Base-by-base conservation (phyloP, 2,329 filamentous ascomycete genomes). In the Gremmenia infestans region DNA sequence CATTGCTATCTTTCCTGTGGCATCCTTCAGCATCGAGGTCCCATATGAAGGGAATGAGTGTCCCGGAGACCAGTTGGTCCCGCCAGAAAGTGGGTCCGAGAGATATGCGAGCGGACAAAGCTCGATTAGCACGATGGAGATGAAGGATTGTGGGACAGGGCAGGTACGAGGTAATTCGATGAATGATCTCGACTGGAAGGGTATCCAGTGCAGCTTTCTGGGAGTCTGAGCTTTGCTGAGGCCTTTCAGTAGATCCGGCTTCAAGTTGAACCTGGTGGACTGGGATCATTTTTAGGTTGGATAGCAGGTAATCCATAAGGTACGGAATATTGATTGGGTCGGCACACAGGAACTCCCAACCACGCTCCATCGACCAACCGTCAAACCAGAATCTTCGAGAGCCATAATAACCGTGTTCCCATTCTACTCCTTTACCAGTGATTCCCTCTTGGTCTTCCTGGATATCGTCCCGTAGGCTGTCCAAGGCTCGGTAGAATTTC, bases 351-450 rank as follows among this genome's bases (percentile, higher is more conserved):
- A 50, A 57, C 42, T 57, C 55, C 43, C 45, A 57, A 7, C 50
- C 55, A 11, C 39, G 37, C 25, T 55, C 53, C 53, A 57, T 57
- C 7, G 22, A 23, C 50, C 50, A 53, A 12, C 46, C 32, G n/a
- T 53, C 50, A 19, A 43, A 48, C 55, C 55, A 57, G 14, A 53
- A 57, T 39, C 36, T 48, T 17, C 50, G 37, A 12, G 55, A 46
- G 19, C 55, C 55, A 57, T 57, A 57, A 42, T 57, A 57, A 3
- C 46, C 55, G 35, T 57, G 50, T 4, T 43, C n/a, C 55, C 55
- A 57, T 28, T 57, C 50, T 6, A 57, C 37, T 5, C 55, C 55
- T 39, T 52, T 42, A 14, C 46, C 53, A 48, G 23, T 45, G 19
- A 57, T 35, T 9, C 22, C 45, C 12, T n/a, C 36, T 5, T 15